These are phyloP conservation scores for Stentor roeselii DNA, from an alignment of 73 alveolate genomes.

Conservation along the genomic window DNA sequence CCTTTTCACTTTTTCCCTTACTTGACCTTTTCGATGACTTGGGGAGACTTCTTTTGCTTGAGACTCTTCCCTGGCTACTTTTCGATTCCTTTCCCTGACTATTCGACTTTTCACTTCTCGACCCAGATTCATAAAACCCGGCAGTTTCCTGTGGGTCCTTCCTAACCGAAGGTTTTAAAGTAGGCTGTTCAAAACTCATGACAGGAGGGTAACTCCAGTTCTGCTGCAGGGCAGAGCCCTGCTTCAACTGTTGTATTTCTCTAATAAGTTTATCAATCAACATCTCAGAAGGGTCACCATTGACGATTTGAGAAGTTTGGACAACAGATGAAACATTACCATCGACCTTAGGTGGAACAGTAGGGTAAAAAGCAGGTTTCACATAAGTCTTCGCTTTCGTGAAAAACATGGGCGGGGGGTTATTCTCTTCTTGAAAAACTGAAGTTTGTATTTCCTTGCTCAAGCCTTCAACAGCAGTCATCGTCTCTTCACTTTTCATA, in stretches of 20 bases:
- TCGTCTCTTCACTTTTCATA: not conserved
- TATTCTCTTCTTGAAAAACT: not conserved
- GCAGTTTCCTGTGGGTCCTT: not conserved
- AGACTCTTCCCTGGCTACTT: not conserved
- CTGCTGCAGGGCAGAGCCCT: constrained; percentile 14
- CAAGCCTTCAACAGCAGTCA: not conserved
- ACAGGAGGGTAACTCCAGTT: constrained; percentile 21
- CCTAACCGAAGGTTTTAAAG: not conserved
- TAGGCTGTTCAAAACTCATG: not conserved
- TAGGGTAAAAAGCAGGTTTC: constrained; percentile 1
- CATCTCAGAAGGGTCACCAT: not conserved
- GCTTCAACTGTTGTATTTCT: not conserved
- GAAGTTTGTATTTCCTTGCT: constrained; percentile 9
- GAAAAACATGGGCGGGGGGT: constrained; percentile 26
- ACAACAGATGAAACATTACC: too few relatives aligned
- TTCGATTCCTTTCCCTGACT: not conserved
- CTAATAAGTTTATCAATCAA: constrained; percentile 3
- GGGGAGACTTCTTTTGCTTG: too few relatives aligned
- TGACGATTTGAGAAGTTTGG: not conserved
- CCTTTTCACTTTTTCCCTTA: not conserved
- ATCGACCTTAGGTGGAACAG: not conserved
- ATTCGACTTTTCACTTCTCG: not conserved
- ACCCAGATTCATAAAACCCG: not conserved
- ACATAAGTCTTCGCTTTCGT: not conserved
- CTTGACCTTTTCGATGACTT: not conserved